Conservation (phyloP, 768 basidiomycete genomes). For the Kwoniella pini region DNA sequence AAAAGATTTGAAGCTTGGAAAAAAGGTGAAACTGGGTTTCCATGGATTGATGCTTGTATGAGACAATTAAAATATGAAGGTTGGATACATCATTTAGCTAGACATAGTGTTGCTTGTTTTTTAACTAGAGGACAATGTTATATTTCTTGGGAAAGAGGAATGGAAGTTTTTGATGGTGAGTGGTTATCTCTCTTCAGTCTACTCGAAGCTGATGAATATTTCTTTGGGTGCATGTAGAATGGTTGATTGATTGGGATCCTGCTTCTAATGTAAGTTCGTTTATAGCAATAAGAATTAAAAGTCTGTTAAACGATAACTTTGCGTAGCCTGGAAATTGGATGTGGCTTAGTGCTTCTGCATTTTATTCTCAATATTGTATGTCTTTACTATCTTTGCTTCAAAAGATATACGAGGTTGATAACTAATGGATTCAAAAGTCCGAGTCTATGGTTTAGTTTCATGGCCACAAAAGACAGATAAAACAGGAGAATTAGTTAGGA, state of each 20-base stretch:
- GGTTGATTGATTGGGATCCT: slow-evolving; percentile 56
- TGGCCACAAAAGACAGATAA: slow-evolving; percentile 55
- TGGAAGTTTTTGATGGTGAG: slow-evolving; percentile 57
- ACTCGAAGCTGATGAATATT: too few relatives aligned
- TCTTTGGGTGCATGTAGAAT: slow-evolving; percentile 26
- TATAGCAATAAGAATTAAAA: too few relatives aligned
- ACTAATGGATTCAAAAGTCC: slow-evolving; percentile 25
- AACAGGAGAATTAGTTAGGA: slow-evolving; percentile 51
- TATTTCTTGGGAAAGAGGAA: slow-evolving; percentile 56
- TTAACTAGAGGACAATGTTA: slow-evolving; percentile 56
- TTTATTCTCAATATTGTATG: slow-evolving; percentile 53
- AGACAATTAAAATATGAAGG: slow-evolving; percentile 53
- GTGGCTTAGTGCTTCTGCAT: slow-evolving; percentile 56
- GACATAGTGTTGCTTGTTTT: slow-evolving; percentile 56
- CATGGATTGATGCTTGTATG: slow-evolving; percentile 55
- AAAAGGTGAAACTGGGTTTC: slow-evolving; percentile 55
- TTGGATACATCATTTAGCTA: slow-evolving; percentile 57
- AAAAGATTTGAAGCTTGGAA: slow-evolving; percentile 48
- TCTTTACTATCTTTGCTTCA: too few relatives aligned
- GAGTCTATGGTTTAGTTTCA: slow-evolving; percentile 51
- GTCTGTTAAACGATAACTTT: too few relatives aligned
- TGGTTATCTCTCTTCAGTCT: neutral
- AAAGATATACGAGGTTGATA: too few relatives aligned
- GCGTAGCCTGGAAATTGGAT: slow-evolving; percentile 54
- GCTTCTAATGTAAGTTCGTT: slow-evolving; percentile 42